Base-by-base conservation (phyloP, 2,329 filamentous ascomycete species). In the Cercospora berteroae region DNA sequence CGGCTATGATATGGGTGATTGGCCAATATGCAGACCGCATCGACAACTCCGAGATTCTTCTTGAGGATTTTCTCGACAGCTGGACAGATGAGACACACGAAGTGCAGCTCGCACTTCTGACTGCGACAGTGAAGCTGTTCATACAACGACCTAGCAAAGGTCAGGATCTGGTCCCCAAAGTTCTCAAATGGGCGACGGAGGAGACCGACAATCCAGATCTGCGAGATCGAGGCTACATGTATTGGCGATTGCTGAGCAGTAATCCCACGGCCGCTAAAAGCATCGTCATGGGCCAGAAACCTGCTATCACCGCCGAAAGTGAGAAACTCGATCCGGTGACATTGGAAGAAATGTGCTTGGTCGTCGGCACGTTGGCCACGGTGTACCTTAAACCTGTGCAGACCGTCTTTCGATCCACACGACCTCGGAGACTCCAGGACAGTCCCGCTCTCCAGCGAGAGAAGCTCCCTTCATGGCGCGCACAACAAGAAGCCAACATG, bases 1-100 rank as follows among this genome's bases (percentile, higher is more conserved):
- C 95, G 1, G 95, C 95, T 67, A 97, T 99, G 89, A 95, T 99
- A 55, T 99, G 95, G 95, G 95, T 99, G 39, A 99, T 99, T 77
- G 95, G 95, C 2, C 93, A 99, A 79, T 99, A 99, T 75, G 95
- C 95, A 9, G 93, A 96, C 77, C 90, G 95, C 55, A 99, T 99
- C 74, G 95, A 99, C 78, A 98, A 99, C 79, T 95, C 92, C 16
- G 95, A 98, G 74, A 92, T 90, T 0, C 85, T 99, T 2, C 86
- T 99, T 8, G 94, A 99, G 74, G 95, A 99, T 79, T 99, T 98
- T 78, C 79, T 99, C 8, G 94, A 94, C 77, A 91, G 92, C 0
- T 99, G 98, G 81, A 87, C 91, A 29, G 95, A 99, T 74, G 95
- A 99, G 80, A 90, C 94, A 0, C 90, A 97, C 16, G 95, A 99